These are phyloP conservation scores for Rhodotorula sp. DNA, from an alignment of 1,284 basidiomycete species.

Conservation along the genomic window DNA sequence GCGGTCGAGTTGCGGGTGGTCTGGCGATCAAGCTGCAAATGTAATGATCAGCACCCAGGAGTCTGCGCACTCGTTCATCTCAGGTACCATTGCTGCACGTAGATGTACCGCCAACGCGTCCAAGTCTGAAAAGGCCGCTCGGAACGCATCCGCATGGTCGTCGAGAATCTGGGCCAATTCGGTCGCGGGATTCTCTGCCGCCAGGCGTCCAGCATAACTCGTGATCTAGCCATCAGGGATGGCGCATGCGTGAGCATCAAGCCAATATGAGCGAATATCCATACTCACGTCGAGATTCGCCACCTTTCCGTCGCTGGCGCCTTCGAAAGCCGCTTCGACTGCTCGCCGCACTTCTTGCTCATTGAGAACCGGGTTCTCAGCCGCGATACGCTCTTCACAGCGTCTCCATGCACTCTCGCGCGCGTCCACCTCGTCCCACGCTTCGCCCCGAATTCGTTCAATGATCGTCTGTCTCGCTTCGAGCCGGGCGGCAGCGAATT, in stretches of 20 bases:
- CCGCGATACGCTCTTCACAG: constrained; percentile 19
- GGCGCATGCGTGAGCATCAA: background rate
- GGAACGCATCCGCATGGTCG: constrained; percentile 4
- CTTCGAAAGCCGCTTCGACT: constrained; percentile 10
- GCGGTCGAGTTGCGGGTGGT: constrained; percentile 7
- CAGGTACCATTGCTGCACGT: background rate
- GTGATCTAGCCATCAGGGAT: constrained; percentile 1
- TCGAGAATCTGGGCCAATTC: constrained; percentile 18
- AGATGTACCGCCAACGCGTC: no score
- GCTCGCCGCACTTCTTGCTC: constrained; percentile 6
- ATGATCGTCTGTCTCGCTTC: constrained; percentile 3
- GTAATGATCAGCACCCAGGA: background rate
- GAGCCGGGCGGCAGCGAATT: constrained; percentile 5
- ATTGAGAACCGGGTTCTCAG: constrained; percentile 17
- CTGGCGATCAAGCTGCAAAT: background rate
- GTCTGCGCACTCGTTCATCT: background rate
- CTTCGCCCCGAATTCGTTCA: constrained; percentile 4
- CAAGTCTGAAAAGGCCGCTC: background rate
- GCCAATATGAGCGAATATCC: background rate
- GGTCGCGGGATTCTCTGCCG: constrained; percentile 27
- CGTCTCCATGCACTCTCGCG: constrained; percentile 17
- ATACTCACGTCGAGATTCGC: constrained; percentile 17
- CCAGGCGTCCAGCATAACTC: constrained; percentile 24
- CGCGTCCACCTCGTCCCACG: constrained; percentile 22
- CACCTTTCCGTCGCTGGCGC: constrained; percentile 11